Base-by-base conservation (phyloP, 2,329 filamentous ascomycete genomes). In the Blastomyces emzantsi region DNA sequence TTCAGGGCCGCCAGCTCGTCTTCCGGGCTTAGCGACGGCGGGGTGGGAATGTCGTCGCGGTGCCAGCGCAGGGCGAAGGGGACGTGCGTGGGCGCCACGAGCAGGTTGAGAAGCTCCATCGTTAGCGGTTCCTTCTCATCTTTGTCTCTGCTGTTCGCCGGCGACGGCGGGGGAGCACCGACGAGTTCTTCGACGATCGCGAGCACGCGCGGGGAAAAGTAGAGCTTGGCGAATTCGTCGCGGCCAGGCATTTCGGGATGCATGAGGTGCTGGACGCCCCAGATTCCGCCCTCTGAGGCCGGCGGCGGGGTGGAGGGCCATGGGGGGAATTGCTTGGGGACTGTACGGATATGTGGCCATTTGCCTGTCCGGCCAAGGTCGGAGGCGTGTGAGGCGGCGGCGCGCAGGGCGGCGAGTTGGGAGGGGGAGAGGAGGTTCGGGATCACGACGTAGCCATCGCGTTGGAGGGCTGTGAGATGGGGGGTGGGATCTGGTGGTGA, bases 251-350 rank as follows among this genome's bases (percentile, higher is more conserved):
- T 84, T 1, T 81, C 79, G 0, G 90, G 90, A 74, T 92, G 87
- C 70, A 96, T 81, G 5, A 96, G 82, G 75, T 92, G 89, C 79
- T 96, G 91, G 2, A 95, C 88, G 67, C 90, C 91, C 92, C 91
- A 96, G 75, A 96, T 95, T 25, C 90, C 90, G 61, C 81, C 76
- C 60, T 79, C 74, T 0, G 72, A 73, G 47, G 75, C 74, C 1
- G 78, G 76, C 0, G 80, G 78, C 1, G 81, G 78, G 60, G 80
- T 79, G n/a, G 80, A 80, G 4, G 83, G 79, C 91, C 91, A 96
- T 0, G 92, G 92, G 0, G 91, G 92, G 77, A 96, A 96, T 76
- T 96, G 91, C 76, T 95, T 95, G 62, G 90, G 90, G 2, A 94
- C 84, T 0, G 90, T 93, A 67, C 91, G 88, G 71, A 95, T 86